Evolutionary conservation across 2,329 filamentous ascomycete genomes (phyloP), one percentile per base, ranked within the genome.

Genomic region (Paecilomyces dactylethromorphus): DNA sequence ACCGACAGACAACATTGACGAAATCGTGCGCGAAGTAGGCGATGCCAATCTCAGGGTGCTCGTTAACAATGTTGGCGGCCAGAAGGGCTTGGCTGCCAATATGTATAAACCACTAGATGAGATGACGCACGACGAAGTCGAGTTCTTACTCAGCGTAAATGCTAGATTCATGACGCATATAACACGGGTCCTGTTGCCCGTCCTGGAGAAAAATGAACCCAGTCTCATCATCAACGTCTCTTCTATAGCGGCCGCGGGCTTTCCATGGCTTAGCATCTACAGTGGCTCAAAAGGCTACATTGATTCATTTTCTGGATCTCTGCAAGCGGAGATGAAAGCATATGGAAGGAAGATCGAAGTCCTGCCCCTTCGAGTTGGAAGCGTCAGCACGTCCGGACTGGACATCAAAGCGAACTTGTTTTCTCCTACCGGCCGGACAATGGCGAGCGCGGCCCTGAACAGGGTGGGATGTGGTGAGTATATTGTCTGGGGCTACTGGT

Each of bases 11-110:
- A 61, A 60, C 31, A 60, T 75, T 24, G 65, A 69, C 15, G 53
- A 60, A 8, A 64, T 69, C 8, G 61, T 74, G 12, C 65, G 70
- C 1, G 59, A 66, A 3, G 65, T 78, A 10, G 62, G 70, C 1
- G 73, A 70, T 55, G 65, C 80, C 35, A 68, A 78, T 60, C 69
- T 87, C 32, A 83, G 79, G 0, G 70, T 85, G 1, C 70, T 86
- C 24, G 68, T 86, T 64, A 86, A 86, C 70, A 86, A 85, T 66
- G 79, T 82, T 0, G 83, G 83, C 21, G 80, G 80, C 11, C 68
- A 64, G 3, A 57, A 63, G 2, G 60, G 64, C 11, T 33, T 62
- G 26, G 57, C 12, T 56, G 71, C 3, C 60, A 61, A 50, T 13
- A 62, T 63, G 18, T 81, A 73, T 58, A 67, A 66, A 3, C 62